These are phyloP conservation scores for Malus hybrid DNA, from an alignment of 331 rosid genomes.

Conservation along the genomic window DNA sequence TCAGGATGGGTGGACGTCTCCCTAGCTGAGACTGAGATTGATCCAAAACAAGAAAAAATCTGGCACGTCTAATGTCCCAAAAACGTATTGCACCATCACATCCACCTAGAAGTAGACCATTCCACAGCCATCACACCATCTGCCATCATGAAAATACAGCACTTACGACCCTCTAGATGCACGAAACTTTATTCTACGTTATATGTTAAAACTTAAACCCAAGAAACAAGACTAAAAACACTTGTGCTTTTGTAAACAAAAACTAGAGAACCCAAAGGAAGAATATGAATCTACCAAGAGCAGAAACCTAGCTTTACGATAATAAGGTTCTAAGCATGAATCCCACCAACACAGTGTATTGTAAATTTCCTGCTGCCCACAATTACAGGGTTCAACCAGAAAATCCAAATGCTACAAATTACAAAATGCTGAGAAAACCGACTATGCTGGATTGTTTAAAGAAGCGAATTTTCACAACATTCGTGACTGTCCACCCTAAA, in stretches of 20 bases:
- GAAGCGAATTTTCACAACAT: no score
- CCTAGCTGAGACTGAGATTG: no score
- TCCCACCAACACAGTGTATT: no score
- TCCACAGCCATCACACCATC: no score
- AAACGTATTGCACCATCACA: constrained; percentile 95
- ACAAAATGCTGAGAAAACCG: no score
- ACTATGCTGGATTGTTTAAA: no score
- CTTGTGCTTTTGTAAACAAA: background rate
- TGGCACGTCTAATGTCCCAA: constrained; percentile 94
- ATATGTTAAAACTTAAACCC: background rate
- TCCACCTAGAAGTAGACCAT: constrained; percentile 54
- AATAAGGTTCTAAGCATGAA: no score
- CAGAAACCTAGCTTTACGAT: background rate
- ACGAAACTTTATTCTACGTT: background rate
- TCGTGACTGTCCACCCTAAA: no score
- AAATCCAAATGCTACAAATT: no score
- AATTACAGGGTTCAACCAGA: no score
- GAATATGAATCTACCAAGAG: background rate
- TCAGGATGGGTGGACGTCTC: no score
- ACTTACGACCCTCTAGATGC: background rate
- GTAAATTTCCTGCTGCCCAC: no score
- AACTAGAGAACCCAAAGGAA: background rate
- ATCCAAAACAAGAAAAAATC: constrained; percentile 8
- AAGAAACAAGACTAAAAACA: background rate
- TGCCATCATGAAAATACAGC: background rate